A percentile compares a stretch with the other conserved stretches of the same genome.
Evolutionary conservation across 176 grass and related monocot species (phyloP).

Genomic region (Puya raimondii): DNA sequence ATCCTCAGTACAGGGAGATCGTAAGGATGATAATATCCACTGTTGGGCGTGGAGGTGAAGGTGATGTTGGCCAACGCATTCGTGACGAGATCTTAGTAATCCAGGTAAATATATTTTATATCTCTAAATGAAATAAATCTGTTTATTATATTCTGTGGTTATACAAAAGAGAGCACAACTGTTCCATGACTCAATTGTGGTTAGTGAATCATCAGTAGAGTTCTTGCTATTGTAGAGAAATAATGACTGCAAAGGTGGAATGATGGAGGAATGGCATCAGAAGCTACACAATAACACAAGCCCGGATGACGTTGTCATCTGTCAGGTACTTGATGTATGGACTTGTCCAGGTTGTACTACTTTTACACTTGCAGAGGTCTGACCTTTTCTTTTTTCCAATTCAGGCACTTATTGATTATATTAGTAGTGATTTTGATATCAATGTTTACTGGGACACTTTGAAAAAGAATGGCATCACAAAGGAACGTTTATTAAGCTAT

Average conservation of each 20-base stretch:
- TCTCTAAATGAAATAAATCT: conserved; percentile 16
- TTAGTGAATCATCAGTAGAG: not conserved
- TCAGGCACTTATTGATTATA: conserved; percentile 88
- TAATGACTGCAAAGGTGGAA: conserved; percentile 90
- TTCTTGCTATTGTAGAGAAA: conserved; percentile 60
- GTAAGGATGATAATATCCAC: conserved; percentile 81
- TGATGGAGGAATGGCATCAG: conserved; percentile 99
- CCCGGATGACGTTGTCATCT: conserved; percentile 97
- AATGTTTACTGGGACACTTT: conserved; percentile 89
- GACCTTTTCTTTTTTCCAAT: conserved; percentile 26
- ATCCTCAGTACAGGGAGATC: conserved; percentile 75
- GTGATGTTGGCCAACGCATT: conserved; percentile 97
- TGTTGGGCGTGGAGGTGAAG: conserved; percentile 96
- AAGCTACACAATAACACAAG: conserved; percentile 98
- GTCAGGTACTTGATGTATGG: conserved; percentile 57
- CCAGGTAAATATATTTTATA: conserved; percentile 43
- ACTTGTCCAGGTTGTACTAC: conserved; percentile 1
- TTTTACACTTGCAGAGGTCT: conserved; percentile 20
- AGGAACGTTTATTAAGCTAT: conserved; percentile 83
- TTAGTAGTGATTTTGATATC: conserved; percentile 74
- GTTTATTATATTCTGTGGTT: not conserved
- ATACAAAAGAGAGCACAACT: not conserved
- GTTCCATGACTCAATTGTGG: not conserved
- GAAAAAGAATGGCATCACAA: conserved; percentile 88
- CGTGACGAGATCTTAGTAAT: conserved; percentile 99